Percentiles rank a stretch among this genome's conserved stretches.
These are phyloP conservation scores for Lophiotrema nucula DNA, from an alignment of 495 filamentous ascomycete species.

Conservation along the genomic window DNA sequence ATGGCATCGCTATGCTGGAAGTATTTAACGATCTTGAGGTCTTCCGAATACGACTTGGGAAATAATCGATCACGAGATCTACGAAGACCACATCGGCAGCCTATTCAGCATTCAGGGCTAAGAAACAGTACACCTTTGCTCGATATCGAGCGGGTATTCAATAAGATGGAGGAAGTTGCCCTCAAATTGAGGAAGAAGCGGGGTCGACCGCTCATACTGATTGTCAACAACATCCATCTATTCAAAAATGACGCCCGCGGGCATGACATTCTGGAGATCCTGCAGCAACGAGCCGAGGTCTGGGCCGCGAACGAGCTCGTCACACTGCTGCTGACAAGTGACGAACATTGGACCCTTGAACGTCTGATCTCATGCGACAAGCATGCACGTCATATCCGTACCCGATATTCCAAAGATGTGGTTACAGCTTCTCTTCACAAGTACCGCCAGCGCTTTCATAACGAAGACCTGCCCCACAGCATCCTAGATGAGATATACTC, in stretches of 20 bases:
- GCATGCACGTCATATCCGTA: conserved; percentile 77
- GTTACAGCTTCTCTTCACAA: conserved; percentile 69
- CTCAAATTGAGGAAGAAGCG: conserved; percentile 9
- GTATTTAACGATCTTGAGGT: conserved; percentile 24
- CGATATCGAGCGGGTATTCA: conserved; percentile 26
- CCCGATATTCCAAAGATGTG: conserved; percentile 71
- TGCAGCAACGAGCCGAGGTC: conserved; percentile 27
- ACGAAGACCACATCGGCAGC: conserved; percentile 28
- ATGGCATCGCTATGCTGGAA: conserved; percentile 26
- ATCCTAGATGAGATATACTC: conserved; percentile 74
- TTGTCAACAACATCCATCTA: conserved; percentile 27
- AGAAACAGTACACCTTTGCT: conserved; percentile 21
- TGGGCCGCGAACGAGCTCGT: conserved; percentile 22
- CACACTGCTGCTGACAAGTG: conserved; percentile 72
- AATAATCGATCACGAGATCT: conserved; percentile 23
- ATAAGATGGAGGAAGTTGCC: conserved; percentile 27
- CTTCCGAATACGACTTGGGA: conserved; percentile 23
- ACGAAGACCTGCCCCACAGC: conserved; percentile 53
- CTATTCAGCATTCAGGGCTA: conserved; percentile 24
- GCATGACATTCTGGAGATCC: conserved; percentile 14
- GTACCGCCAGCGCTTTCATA: conserved; percentile 68
- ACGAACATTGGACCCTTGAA: conserved; percentile 97
- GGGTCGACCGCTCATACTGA: conserved; percentile 10
- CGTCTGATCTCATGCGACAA: conserved; percentile 84
- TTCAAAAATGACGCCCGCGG: conserved; percentile 12